These are phyloP conservation scores for Gynandropsis gynandra DNA, from an alignment of 345 rosid genomes.

Conservation along the genomic window DNA sequence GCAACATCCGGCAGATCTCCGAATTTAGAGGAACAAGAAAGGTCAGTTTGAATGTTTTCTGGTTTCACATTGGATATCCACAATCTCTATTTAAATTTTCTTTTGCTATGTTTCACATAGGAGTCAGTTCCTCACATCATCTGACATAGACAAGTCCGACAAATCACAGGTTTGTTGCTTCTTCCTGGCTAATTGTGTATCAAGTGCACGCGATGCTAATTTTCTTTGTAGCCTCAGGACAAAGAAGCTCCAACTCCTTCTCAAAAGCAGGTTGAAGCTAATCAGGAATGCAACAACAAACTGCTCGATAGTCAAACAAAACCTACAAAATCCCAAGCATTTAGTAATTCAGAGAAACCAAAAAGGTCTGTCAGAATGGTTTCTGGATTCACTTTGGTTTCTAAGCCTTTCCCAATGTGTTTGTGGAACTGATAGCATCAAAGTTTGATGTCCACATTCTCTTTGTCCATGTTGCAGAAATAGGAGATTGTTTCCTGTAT, in stretches of 20 bases:
- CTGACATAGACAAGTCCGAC: too few relatives aligned
- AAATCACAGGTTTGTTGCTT: too few relatives aligned
- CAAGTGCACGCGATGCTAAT: too few relatives aligned
- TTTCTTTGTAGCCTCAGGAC: neutral
- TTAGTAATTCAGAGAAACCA: slow-evolving; percentile 25
- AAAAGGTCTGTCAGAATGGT: slow-evolving; percentile 17
- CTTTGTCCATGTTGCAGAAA: slow-evolving; percentile 16
- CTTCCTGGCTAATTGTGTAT: too few relatives aligned
- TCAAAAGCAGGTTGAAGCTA: slow-evolving; percentile 19
- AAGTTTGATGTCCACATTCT: slow-evolving; percentile 4
- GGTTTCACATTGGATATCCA: neutral
- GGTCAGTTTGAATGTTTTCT: slow-evolving; percentile 22
- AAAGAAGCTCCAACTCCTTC: slow-evolving; percentile 7
- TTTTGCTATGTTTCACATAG: neutral
- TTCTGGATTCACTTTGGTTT: slow-evolving; percentile 1
- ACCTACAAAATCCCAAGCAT: slow-evolving; percentile 16
- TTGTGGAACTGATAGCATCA: neutral
- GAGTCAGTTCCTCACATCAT: neutral
- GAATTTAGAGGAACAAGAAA: slow-evolving; percentile 34
- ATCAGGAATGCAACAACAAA: slow-evolving; percentile 14
- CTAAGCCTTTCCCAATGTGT: neutral
- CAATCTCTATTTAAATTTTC: neutral
- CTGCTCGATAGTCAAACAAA: slow-evolving; percentile 13
- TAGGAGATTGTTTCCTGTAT: slow-evolving; percentile 68
- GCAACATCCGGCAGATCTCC: slow-evolving; percentile 12